Evolutionary conservation across 306 rosid species (phyloP).

Genomic region (Citrullus colocynthis): DNA sequence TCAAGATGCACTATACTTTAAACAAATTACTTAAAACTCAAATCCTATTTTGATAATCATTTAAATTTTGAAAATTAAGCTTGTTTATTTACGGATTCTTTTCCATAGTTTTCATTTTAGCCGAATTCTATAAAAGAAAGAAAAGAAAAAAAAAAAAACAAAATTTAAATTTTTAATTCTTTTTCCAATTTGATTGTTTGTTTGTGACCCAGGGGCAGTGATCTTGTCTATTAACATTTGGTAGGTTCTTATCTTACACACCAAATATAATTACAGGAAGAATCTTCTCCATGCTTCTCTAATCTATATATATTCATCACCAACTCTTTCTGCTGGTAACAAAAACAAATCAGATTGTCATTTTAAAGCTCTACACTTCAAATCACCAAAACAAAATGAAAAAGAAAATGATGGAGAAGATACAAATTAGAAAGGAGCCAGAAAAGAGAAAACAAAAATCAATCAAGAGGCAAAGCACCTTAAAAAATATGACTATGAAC

Average conservation of each 20-base stretch:
- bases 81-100: too few species aligned
- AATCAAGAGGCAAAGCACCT: neutral
- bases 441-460: neutral
- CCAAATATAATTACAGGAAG: neutral
- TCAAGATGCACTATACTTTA: too few species aligned
- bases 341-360: neutral
- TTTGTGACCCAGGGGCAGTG: neutral
- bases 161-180: too few species aligned
- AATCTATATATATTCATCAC: neutral
- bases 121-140: too few species aligned
- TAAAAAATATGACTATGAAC: constrained; percentile 39
- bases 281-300: neutral
- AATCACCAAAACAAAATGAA: neutral
- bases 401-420: neutral
- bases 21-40: too few species aligned
- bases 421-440: neutral
- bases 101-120: too few species aligned
- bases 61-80: too few species aligned
- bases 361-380: neutral
- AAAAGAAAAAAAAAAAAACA: too few species aligned
- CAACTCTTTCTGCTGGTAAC: neutral
- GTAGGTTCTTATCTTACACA: neutral
- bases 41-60: too few species aligned
- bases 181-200: neutral
- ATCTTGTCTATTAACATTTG: neutral